Percentiles rank a stretch among this genome's conserved stretches.
phyloP scores from a whole-genome alignment of 2,329 filamentous ascomycete genomes.

The Chaetomium olivaceum region DNA sequence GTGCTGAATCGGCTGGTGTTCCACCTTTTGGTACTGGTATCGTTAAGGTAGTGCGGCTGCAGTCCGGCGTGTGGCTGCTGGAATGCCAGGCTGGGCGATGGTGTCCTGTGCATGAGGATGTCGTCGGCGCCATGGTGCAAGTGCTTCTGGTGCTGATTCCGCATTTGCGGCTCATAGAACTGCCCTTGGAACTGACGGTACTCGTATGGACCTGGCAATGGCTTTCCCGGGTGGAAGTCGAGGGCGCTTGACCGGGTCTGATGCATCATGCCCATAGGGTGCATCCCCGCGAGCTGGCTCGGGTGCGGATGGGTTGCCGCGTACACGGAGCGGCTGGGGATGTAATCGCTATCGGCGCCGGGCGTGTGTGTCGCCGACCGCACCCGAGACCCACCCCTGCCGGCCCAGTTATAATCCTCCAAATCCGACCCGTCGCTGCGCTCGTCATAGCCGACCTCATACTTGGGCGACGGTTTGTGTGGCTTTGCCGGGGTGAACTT shows the following conservation, averaged over 20 bases:
- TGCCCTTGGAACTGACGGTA: slow-evolving; percentile 36
- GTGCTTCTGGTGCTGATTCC: slow-evolving; percentile 31
- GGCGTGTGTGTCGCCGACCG: slow-evolving; percentile 38
- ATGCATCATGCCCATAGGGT: slow-evolving; percentile 25
- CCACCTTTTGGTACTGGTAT: slow-evolving; percentile 17
- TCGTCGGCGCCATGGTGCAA: slow-evolving; percentile 34
- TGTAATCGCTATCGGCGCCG: slow-evolving; percentile 39
- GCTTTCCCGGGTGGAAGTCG: slow-evolving; percentile 42
- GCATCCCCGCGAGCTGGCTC: slow-evolving; percentile 22
- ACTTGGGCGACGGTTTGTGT: slow-evolving; percentile 44
- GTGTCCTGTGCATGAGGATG: slow-evolving; percentile 40
- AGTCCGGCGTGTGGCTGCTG: slow-evolving; percentile 20
- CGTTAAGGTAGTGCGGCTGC: slow-evolving; percentile 26
- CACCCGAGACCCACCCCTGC: slow-evolving; percentile 36
- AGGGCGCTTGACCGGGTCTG: slow-evolving; percentile 38
- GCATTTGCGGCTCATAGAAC: slow-evolving; percentile 41
- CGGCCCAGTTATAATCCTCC: slow-evolving; percentile 49
- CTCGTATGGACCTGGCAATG: slow-evolving; percentile 43
- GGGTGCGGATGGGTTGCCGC: slow-evolving; percentile 15
- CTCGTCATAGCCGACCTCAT: slow-evolving; percentile 38
- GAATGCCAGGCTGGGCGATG: slow-evolving; percentile 37
- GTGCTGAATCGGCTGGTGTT: neutral
- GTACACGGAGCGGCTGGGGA: slow-evolving; percentile 30
- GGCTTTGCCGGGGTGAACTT: slow-evolving; percentile 88
- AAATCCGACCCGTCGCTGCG: slow-evolving; percentile 47